Evolutionary conservation across 176 grass and related monocot species (phyloP), one percentile per base, ranked within the genome.

Genomic region (Raddia guianensis): DNA sequence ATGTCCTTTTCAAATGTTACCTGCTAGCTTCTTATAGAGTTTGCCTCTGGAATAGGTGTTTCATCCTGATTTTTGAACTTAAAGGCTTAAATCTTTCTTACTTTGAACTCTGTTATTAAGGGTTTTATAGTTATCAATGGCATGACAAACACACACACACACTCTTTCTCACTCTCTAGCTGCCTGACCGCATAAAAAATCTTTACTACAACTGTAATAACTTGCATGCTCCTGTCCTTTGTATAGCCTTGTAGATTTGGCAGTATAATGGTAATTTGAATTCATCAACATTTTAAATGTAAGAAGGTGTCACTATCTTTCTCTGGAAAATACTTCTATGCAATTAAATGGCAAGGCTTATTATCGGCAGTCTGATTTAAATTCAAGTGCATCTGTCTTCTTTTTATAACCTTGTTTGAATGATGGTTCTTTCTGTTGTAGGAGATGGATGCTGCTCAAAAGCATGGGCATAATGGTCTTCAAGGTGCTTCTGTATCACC

Each of bases 391-490:
- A 86, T 56, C 12, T 73, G 33, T 73, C 34, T 14, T 60, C 9
- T 56, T 37, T 66, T 75, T 51, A 7, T 61, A 35, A 81, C 66
- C 53, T 68, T 71, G n/a, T 57, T 42, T 3, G 6, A 27, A 69
- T 67, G 14, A 53, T 52, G 27, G 72, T 52, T 79, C 7, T 64
- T 80, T 79, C 2, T 72, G 48, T 72, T 18, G 6, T 80, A 98
- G 95, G 95, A 84, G 67, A 87, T 89, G 80, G 88, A 92, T 85
- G 52, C 71, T 70, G 77, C 73, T 65, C 90, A 98, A 57, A 98
- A 85, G 68, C 43, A 83, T 71, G 78, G 65, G 64, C 55, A 59
- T 45, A 79, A 70, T 87, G 83, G 74, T n/a, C 73, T 78, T 74
- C 83, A 85, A 84, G 77, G 83, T 78, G 66, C 86, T 86, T 87